phyloP scores from a whole-genome alignment of 2,329 filamentous ascomycete species.

The Fusarium duplospermum region DNA sequence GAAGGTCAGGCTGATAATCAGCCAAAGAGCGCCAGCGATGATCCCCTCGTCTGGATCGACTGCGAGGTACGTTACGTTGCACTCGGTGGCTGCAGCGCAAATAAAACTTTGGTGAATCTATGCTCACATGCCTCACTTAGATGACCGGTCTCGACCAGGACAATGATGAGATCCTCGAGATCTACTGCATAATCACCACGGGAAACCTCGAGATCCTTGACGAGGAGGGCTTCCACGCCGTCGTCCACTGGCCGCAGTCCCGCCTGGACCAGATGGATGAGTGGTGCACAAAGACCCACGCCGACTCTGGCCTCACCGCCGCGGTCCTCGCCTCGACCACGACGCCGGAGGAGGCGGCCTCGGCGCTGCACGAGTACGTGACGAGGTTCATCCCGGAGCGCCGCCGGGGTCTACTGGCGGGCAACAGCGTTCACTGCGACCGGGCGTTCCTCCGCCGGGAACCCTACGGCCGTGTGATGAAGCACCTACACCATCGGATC shows the following conservation, averaged over 20 bases:
- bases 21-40: constrained; percentile 51
- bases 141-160: constrained; percentile 84
- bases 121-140: constrained; percentile 56
- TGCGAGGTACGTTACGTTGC: constrained; percentile 58
- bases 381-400: constrained; percentile 74
- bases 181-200: constrained; percentile 92
- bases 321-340: constrained; percentile 79
- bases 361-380: constrained; percentile 82
- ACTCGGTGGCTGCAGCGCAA: neutral
- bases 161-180: constrained; percentile 87
- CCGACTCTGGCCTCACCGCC: constrained; percentile 81
- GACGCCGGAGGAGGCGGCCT: constrained; percentile 78
- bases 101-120: neutral
- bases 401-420: constrained; percentile 80
- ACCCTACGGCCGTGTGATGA: constrained; percentile 79
- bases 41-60: constrained; percentile 89
- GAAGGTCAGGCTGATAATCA: constrained; percentile 28
- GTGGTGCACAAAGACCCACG: constrained; percentile 89
- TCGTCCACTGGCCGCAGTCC: constrained; percentile 78
- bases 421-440: constrained; percentile 94
- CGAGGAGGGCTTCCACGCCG: constrained; percentile 79
- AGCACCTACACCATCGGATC: constrained; percentile 89
- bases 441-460: constrained; percentile 79
- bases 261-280: constrained; percentile 83
- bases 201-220: constrained; percentile 81